Percentiles rank a stretch among this genome's conserved stretches.
Conservation (phyloP, 1,284 basidiomycete genomes). For the Schizophyllum amplum region DNA sequence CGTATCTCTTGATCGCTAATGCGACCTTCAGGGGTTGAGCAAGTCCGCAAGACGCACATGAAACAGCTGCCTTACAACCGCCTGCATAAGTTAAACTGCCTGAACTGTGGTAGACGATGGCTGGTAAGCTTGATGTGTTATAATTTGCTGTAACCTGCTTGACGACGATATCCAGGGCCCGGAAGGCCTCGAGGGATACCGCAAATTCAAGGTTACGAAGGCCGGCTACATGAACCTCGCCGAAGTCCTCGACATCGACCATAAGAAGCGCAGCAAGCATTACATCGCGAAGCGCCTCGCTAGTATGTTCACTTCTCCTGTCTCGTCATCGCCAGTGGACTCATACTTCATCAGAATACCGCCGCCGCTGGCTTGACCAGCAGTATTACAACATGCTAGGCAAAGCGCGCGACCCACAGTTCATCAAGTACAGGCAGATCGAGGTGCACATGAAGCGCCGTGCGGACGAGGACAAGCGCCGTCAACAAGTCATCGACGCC, state of each 20-base stretch:
- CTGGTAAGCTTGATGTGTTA: background rate
- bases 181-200: background rate
- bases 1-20: background rate
- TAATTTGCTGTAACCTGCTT: no score
- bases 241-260: background rate
- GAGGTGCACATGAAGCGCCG: background rate
- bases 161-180: no score
- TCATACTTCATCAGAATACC: background rate
- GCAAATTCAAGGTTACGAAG: background rate
- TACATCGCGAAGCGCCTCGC: background rate
- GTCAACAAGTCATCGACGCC: background rate
- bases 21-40: background rate
- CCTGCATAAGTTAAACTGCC: background rate
- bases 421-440: background rate
- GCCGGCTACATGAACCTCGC: background rate
- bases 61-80: background rate
- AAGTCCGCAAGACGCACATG: no score
- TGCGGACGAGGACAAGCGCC: background rate
- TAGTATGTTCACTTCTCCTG: background rate
- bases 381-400: background rate
- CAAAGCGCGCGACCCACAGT: background rate
- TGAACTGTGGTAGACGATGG: background rate
- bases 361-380: background rate
- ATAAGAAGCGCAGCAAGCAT: background rate
- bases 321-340: background rate